Evolutionary conservation across 2,329 filamentous ascomycete genomes (phyloP).

Genomic region (Fusarium mangiferae): DNA sequence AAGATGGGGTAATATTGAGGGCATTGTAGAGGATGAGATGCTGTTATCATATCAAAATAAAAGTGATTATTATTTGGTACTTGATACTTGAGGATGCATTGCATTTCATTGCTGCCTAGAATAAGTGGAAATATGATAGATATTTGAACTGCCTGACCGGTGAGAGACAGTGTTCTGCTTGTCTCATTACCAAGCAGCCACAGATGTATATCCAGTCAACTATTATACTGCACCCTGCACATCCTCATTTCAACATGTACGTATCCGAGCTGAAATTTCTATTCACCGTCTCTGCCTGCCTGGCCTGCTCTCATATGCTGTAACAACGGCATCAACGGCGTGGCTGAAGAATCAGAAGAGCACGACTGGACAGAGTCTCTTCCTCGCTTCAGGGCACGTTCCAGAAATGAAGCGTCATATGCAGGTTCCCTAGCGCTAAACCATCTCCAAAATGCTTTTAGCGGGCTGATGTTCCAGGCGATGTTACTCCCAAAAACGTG

Average conservation of each 20-base stretch:
- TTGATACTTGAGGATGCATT: background rate
- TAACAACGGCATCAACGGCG: conserved; percentile 6
- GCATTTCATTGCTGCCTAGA: background rate
- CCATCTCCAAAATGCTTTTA: conserved; percentile 23
- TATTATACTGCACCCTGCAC: background rate
- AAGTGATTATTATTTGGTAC: background rate
- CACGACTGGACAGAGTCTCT: conserved; percentile 1
- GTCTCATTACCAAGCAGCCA: conserved; percentile 13
- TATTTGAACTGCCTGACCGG: background rate
- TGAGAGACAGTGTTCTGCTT: conserved; percentile 3
- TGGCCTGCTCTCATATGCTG: background rate
- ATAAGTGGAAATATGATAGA: background rate
- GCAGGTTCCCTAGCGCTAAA: conserved; percentile 17
- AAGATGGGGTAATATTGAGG: conserved; percentile 29
- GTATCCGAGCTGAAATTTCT: conserved; percentile 6
- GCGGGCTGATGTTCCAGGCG: conserved; percentile 30
- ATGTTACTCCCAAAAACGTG: conserved; percentile 5
- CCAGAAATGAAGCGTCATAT: conserved; percentile 26
- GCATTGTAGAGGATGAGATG: background rate
- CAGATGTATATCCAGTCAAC: background rate
- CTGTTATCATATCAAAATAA: background rate
- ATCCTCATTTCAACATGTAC: conserved; percentile 6
- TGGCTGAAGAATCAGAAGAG: conserved; percentile 6
- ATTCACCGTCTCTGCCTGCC: background rate
- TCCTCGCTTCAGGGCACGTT: conserved; percentile 10